phyloP scores from a whole-genome alignment of 164 flowering plant species.

The Saururus chinensis region DNA sequence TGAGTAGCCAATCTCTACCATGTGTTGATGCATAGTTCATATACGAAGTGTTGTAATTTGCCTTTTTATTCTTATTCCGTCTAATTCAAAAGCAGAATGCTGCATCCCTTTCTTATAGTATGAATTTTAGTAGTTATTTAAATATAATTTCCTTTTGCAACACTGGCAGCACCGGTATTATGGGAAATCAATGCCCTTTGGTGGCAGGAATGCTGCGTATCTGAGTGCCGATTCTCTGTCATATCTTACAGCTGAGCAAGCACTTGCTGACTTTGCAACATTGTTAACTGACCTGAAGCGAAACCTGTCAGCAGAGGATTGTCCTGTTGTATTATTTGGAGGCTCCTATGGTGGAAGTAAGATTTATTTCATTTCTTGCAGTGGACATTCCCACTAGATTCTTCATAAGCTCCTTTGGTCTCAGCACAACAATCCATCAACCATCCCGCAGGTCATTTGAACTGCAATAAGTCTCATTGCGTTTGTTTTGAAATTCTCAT shows the following conservation, averaged over 20 bases:
- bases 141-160: not conserved
- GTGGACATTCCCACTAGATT: not conserved
- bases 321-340: conserved; percentile 81
- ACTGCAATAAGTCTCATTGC: too few relatives aligned
- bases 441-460: too few relatives aligned
- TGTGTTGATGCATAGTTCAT: too few relatives aligned
- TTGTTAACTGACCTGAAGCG: conserved; percentile 59
- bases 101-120: not conserved
- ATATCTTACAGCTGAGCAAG: conserved; percentile 79
- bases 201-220: conserved; percentile 65
- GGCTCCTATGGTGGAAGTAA: conserved; percentile 98
- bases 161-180: conserved; percentile 74
- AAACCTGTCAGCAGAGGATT: conserved; percentile 63
- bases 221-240: conserved; percentile 47
- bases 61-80: not conserved
- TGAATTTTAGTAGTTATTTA: not conserved
- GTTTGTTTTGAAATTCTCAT: too few relatives aligned
- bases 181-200: conserved; percentile 90
- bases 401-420: too few relatives aligned
- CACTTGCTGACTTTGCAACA: conserved; percentile 76
- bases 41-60: too few relatives aligned
- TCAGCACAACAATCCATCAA: too few relatives aligned
- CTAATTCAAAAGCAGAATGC: too few relatives aligned
- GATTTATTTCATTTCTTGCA: conserved; percentile 2
- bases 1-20: too few relatives aligned